Evolutionary conservation across 345 rosid genomes (phyloP).

Genomic region (Eucalyptus shirleyi): DNA sequence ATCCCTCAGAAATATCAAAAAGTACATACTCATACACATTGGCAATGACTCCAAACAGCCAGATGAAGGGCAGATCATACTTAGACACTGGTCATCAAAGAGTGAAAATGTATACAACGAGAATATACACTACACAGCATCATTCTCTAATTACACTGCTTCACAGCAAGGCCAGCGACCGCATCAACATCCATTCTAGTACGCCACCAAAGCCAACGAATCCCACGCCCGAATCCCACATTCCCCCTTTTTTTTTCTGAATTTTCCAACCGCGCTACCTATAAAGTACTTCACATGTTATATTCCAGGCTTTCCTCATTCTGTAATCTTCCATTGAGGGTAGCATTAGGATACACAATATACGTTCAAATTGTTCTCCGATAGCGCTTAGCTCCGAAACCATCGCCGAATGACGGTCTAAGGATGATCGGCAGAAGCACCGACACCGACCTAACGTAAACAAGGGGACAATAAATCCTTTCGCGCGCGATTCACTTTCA

Average conservation of each 20-base stretch:
- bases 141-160: not conserved
- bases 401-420: not conserved
- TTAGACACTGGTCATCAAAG: not conserved
- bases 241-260: not conserved
- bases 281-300: not conserved
- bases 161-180: not conserved
- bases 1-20: not conserved
- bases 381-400: not conserved
- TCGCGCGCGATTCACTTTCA: not conserved
- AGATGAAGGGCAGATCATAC: not conserved
- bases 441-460: not conserved
- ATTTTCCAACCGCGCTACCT: not conserved
- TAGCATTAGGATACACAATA: not conserved
- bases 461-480: not conserved
- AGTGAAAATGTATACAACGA: not conserved
- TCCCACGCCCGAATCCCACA: not conserved
- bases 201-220: not conserved
- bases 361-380: not conserved
- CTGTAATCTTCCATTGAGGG: not conserved
- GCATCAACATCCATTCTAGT: not conserved
- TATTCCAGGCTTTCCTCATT: not conserved
- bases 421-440: not conserved
- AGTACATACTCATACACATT: not conserved
- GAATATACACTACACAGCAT: not conserved
- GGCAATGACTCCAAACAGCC: not conserved